Percentiles rank a stretch among this genome's conserved stretches.
These are phyloP conservation scores for Debaryomyces coudertii DNA, from an alignment of 1,139 yeast genomes.

Conservation along the genomic window DNA sequence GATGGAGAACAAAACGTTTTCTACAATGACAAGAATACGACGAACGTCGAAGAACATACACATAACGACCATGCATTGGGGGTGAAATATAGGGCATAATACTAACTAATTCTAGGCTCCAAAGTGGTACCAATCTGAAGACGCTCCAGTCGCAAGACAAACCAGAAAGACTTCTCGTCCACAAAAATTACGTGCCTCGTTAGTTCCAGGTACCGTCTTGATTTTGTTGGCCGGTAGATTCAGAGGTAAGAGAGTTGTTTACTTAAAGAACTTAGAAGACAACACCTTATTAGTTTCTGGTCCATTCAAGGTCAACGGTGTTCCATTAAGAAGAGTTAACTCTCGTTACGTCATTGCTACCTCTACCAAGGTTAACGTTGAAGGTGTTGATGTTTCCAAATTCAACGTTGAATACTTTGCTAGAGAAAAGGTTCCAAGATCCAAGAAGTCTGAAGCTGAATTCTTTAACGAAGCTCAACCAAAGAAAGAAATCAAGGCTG, in stretches of 20 bases:
- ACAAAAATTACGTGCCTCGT: constrained; percentile 94
- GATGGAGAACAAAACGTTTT: not conserved
- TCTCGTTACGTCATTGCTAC: constrained; percentile 99
- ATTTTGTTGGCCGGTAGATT: constrained; percentile 99
- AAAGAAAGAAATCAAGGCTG: constrained; percentile 89
- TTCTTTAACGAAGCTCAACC: constrained; percentile 88
- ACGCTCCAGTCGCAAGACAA: constrained; percentile 83
- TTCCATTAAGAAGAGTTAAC: constrained; percentile 99
- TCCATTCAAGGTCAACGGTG: constrained; percentile 99
- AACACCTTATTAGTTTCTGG: constrained; percentile 98
- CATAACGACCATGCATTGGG: not conserved
- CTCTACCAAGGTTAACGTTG: constrained; percentile 85
- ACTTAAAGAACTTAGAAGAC: constrained; percentile 97
- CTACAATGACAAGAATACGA: not conserved
- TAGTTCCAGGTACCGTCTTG: constrained; percentile 98
- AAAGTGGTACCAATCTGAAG: constrained; percentile 96
- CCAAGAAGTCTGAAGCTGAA: constrained; percentile 88
- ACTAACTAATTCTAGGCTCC: constrained; percentile 67
- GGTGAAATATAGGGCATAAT: constrained; percentile 15
- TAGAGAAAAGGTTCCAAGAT: constrained; percentile 85
- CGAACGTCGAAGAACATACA: not conserved
- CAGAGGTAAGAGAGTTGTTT: constrained; percentile 99
- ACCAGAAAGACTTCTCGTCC: constrained; percentile 92
- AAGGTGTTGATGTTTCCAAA: constrained; percentile 84
- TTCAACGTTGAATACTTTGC: constrained; percentile 97